A percentile compares a stretch with the other conserved stretches of the same genome.
Conservation (phyloP, 1,284 basidiomycete species). For the Cystobasidium sp. region DNA sequence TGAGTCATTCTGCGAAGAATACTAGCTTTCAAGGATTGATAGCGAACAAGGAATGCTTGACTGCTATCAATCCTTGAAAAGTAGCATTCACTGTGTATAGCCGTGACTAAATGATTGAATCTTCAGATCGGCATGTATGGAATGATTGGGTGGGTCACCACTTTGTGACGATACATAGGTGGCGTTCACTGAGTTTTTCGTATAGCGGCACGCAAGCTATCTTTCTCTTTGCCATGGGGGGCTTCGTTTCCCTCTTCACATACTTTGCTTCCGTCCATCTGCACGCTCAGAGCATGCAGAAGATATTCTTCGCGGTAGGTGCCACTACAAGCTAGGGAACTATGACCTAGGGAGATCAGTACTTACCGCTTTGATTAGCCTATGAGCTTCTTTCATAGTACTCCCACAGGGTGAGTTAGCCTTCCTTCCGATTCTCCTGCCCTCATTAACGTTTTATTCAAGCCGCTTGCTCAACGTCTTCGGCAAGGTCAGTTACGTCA, state of each 20-base stretch:
- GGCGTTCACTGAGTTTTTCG: conserved; percentile 37
- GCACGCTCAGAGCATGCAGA: conserved; percentile 53
- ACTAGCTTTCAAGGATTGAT: neutral
- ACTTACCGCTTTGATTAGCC: conserved; percentile 56
- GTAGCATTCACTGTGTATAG: too few species aligned
- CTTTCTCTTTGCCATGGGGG: conserved; percentile 65
- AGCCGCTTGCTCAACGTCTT: conserved; percentile 77
- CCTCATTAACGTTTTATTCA: conserved; percentile 56
- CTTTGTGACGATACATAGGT: neutral
- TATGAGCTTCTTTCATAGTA: conserved; percentile 78
- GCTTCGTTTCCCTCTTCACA: conserved; percentile 46
- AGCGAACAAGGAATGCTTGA: too few species aligned
- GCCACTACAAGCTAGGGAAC: conserved; percentile 66
- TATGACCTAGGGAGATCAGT: neutral
- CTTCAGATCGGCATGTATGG: conserved; percentile 23
- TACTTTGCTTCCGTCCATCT: conserved; percentile 48
- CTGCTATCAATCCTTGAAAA: too few species aligned
- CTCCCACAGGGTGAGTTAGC: conserved; percentile 59
- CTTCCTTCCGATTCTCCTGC: too few species aligned
- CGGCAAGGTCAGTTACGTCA: conserved; percentile 52
- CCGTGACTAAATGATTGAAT: neutral
- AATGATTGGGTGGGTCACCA: conserved; percentile 9
- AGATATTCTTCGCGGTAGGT: conserved; percentile 56
- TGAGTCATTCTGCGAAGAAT: conserved; percentile 67
- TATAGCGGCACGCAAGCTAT: conserved; percentile 64